Conservation (phyloP, 2,329 filamentous ascomycete species). For the Exophiala mesophila region DNA sequence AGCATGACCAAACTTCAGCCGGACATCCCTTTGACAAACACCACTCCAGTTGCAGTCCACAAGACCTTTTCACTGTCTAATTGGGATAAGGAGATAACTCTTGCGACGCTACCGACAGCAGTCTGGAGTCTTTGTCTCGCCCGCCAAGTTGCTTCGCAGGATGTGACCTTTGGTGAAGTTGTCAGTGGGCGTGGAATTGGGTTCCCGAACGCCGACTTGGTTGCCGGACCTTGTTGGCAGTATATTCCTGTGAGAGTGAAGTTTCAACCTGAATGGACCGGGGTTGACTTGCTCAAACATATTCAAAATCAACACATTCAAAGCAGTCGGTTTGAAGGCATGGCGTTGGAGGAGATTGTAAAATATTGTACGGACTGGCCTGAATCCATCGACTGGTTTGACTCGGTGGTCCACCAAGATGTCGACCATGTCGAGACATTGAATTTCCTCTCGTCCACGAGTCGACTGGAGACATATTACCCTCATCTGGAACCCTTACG, state of each 20-base stretch:
- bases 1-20: conserved; percentile 36
- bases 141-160: conserved; percentile 46
- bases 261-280: conserved; percentile 50
- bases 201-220: conserved; percentile 50
- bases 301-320: conserved; percentile 56
- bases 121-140: conserved; percentile 62
- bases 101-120: conserved; percentile 62
- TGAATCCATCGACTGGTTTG: conserved; percentile 43
- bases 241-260: conserved; percentile 60
- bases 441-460: conserved; percentile 32
- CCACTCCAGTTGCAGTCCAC: conserved; percentile 23
- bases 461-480: conserved; percentile 55
- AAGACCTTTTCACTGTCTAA: conserved; percentile 38
- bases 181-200: conserved; percentile 60
- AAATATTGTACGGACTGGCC: conserved; percentile 44
- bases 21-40: background rate
- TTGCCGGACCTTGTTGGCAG: conserved; percentile 63
- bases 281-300: conserved; percentile 47
- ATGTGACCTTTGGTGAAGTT: conserved; percentile 63
- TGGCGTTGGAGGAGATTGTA: conserved; percentile 53
- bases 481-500: conserved; percentile 53
- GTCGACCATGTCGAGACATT: conserved; percentile 57
- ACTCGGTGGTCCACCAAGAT: conserved; percentile 56
- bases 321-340: conserved; percentile 52
- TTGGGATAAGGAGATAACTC: conserved; percentile 53